Conservation (phyloP, 2,329 filamentous ascomycete species). For the Nigrospora oryzae region DNA sequence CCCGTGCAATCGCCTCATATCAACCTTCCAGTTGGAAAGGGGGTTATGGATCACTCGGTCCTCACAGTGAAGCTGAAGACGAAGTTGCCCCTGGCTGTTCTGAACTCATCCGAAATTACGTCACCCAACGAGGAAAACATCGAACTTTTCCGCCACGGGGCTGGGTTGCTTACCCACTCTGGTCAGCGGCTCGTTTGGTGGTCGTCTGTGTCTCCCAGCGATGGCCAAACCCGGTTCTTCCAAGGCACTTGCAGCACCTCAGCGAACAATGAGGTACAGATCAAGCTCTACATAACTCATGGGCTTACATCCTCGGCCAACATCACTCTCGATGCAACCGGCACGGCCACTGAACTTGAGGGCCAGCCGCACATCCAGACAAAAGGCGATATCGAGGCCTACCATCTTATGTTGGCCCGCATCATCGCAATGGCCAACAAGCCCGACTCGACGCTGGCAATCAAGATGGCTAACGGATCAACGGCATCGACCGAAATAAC, state of each 20-base stretch:
- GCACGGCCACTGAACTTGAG: conserved; percentile 11
- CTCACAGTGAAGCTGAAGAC: neutral
- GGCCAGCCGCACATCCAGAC: conserved; percentile 12
- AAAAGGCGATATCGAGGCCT: conserved; percentile 11
- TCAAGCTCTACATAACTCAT: conserved; percentile 15
- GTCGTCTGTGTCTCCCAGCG: conserved; percentile 11
- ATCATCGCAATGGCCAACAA: conserved; percentile 1
- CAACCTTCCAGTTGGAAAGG: conserved; percentile 48
- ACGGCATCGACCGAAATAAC: too few relatives aligned
- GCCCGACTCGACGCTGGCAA: neutral
- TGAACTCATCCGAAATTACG: conserved; percentile 4
- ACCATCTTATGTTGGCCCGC: conserved; percentile 5
- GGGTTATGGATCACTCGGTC: conserved; percentile 48
- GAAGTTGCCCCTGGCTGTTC: neutral
- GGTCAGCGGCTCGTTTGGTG: conserved; percentile 13
- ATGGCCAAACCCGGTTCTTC: conserved; percentile 14
- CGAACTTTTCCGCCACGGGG: conserved; percentile 10
- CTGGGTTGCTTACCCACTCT: conserved; percentile 13
- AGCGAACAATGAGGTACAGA: conserved; percentile 8
- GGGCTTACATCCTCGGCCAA: conserved; percentile 13
- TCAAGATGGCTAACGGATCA: neutral
- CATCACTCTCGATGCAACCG: conserved; percentile 11
- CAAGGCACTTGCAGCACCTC: conserved; percentile 12
- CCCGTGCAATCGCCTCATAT: conserved; percentile 44
- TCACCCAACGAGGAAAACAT: conserved; percentile 7